phyloP scores from a whole-genome alignment of 176 grass and related monocot species.

The Coix lacrymajobi region DNA sequence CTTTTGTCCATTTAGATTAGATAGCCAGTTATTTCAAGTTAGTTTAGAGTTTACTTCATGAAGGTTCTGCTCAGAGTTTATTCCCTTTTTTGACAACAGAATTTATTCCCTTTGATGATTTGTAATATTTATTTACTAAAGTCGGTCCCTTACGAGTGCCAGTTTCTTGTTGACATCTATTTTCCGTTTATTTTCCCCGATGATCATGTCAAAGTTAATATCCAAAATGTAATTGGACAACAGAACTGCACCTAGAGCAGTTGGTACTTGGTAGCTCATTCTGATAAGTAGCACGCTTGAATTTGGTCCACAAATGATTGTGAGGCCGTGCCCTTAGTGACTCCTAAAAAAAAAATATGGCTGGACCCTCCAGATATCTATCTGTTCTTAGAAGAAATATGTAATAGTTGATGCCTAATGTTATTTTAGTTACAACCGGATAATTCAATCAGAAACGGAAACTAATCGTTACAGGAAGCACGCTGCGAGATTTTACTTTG shows the following conservation, averaged over 20 bases:
- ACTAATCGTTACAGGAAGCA: too few species aligned
- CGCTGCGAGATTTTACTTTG: not conserved
- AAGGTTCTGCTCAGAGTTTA: not conserved
- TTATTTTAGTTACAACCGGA: not conserved
- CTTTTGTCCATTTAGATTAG: not conserved
- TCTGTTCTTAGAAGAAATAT: not conserved
- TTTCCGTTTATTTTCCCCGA: not conserved
- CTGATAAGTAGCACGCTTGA: not conserved
- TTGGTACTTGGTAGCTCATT: not conserved
- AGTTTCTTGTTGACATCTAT: not conserved
- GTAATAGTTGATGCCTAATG: not conserved
- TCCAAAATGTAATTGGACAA: not conserved
- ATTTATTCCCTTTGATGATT: not conserved
- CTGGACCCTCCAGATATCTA: not conserved
- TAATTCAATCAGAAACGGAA: not conserved
- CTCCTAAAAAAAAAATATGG: not conserved
- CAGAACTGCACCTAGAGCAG: not conserved
- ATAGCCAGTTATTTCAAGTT: not conserved
- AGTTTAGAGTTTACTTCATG: not conserved
- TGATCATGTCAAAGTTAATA: not conserved
- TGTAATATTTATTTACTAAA: not conserved
- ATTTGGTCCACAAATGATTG: not conserved
- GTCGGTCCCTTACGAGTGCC: not conserved
- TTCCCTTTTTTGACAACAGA: not conserved
- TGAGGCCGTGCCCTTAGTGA: too few species aligned